Evolutionary conservation across 2,329 filamentous ascomycete genomes (phyloP).

Genomic region (Saccharata proteae): DNA sequence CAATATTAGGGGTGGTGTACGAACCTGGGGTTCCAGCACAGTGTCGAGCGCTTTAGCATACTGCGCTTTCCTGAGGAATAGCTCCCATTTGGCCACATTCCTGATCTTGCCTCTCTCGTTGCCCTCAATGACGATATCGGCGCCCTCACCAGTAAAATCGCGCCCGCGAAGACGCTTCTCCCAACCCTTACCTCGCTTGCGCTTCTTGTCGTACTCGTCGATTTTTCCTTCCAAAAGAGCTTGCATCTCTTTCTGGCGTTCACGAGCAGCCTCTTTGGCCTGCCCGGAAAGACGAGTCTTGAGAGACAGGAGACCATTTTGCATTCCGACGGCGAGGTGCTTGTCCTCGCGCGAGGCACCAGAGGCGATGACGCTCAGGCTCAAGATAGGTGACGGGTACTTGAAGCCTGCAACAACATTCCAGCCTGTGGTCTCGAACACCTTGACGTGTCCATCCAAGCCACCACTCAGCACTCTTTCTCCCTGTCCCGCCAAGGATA

Average conservation of each 20-base stretch:
- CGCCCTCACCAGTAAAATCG: conserved; percentile 72
- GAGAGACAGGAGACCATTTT: conserved; percentile 82
- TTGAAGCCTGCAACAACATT: conserved; percentile 93
- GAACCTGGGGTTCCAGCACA: conserved; percentile 44
- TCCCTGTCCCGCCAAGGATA: conserved; percentile 70
- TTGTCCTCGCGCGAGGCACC: conserved; percentile 66
- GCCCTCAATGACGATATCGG: conserved; percentile 76
- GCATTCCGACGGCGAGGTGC: conserved; percentile 89
- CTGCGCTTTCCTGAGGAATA: conserved; percentile 62
- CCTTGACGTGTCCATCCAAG: conserved; percentile 90
- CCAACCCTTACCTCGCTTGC: conserved; percentile 46
- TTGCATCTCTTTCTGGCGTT: conserved; percentile 75
- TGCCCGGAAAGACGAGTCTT: conserved; percentile 77
- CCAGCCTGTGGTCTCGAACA: conserved; percentile 90
- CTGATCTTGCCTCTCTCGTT: conserved; percentile 53
- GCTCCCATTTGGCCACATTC: conserved; percentile 66
- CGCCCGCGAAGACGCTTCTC: conserved; percentile 55
- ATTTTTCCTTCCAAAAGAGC: conserved; percentile 67
- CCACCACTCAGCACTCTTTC: conserved; percentile 75
- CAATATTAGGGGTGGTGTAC: conserved; percentile 1
- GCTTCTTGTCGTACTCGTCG: conserved; percentile 62
- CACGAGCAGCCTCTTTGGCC: conserved; percentile 63
- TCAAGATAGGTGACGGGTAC: conserved; percentile 83
- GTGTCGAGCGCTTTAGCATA: conserved; percentile 70
- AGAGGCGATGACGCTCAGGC: conserved; percentile 61